Percentiles rank a stretch among this genome's conserved stretches.
Conservation (phyloP, 148 eudicot genomes). For the Rhododendron ferrugineum region DNA sequence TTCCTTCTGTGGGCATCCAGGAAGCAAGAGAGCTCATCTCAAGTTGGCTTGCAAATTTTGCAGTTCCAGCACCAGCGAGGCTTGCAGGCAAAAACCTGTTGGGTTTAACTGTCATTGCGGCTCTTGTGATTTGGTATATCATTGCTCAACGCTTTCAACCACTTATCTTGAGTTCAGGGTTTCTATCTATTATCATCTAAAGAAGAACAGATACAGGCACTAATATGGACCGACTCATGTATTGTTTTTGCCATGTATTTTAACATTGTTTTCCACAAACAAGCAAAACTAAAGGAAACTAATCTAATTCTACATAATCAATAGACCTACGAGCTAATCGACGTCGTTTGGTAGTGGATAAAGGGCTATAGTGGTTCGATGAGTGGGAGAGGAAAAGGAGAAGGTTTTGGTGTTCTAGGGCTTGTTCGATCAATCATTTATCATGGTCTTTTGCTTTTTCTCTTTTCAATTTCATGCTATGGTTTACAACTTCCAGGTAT, state of each 20-base stretch:
- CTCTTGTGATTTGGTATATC: slow-evolving; percentile 56
- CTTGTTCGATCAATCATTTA: not conserved
- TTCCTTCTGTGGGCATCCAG: slow-evolving; percentile 95
- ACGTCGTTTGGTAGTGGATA: not conserved
- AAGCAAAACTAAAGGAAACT: not conserved
- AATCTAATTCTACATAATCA: not conserved
- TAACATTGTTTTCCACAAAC: not conserved
- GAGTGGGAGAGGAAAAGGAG: not conserved
- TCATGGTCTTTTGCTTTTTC: not conserved
- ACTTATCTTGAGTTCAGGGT: not conserved
- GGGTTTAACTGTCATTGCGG: slow-evolving; percentile 69
- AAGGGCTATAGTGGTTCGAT: not conserved
- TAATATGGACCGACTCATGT: not conserved
- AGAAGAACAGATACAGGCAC: not conserved
- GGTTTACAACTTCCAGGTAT: not conserved
- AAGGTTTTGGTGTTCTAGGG: not conserved
- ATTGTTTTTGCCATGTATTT: not conserved
- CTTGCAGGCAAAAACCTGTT: slow-evolving; percentile 53
- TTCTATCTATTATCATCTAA: not conserved
- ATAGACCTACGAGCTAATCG: not conserved
- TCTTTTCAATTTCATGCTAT: not conserved
- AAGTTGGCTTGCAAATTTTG: slow-evolving; percentile 63
- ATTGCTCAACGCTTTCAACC: not conserved
- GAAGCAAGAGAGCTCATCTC: slow-evolving; percentile 65
- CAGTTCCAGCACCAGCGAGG: slow-evolving; percentile 29